phyloP scores from a whole-genome alignment of 768 basidiomycete species.

The Calocybe gangraenosa region DNA sequence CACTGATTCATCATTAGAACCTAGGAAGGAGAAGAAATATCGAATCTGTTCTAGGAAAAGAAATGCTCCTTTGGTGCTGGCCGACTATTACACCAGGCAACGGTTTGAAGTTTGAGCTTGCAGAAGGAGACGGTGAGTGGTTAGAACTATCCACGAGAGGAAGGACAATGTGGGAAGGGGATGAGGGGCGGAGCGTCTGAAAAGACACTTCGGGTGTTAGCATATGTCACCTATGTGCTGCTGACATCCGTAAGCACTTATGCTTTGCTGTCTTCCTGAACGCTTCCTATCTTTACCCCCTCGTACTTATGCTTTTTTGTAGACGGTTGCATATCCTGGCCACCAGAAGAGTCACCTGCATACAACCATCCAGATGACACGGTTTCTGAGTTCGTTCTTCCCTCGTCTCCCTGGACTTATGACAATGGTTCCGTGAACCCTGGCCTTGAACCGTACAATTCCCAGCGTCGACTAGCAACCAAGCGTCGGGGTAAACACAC shows the following conservation, averaged over 20 bases:
- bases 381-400: conserved; percentile 41
- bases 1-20: conserved; percentile 47
- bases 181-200: conserved; percentile 18
- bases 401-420: conserved; percentile 82
- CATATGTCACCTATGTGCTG: conserved; percentile 2
- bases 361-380: conserved; percentile 22
- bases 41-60: conserved; percentile 70
- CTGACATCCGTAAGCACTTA: conserved; percentile 13
- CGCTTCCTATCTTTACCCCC: neutral
- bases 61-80: conserved; percentile 80
- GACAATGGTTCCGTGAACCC: conserved; percentile 78
- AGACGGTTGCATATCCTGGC: conserved; percentile 49
- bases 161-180: conserved; percentile 15
- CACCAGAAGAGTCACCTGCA: conserved; percentile 63
- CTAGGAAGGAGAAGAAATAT: conserved; percentile 74
- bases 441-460: conserved; percentile 59
- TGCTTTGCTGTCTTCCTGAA: conserved; percentile 4
- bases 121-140: conserved; percentile 74
- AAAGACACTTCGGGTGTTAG: conserved; percentile 9
- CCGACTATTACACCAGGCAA: conserved; percentile 64
- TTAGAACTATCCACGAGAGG: conserved; percentile 32
- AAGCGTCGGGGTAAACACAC: conserved; percentile 19
- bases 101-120: conserved; percentile 76
- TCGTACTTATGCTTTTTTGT: conserved; percentile 3
- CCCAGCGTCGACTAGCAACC: conserved; percentile 21